These are phyloP conservation scores for Tephrocybe sp. DNA, from an alignment of 768 basidiomycete species.

Conservation along the genomic window DNA sequence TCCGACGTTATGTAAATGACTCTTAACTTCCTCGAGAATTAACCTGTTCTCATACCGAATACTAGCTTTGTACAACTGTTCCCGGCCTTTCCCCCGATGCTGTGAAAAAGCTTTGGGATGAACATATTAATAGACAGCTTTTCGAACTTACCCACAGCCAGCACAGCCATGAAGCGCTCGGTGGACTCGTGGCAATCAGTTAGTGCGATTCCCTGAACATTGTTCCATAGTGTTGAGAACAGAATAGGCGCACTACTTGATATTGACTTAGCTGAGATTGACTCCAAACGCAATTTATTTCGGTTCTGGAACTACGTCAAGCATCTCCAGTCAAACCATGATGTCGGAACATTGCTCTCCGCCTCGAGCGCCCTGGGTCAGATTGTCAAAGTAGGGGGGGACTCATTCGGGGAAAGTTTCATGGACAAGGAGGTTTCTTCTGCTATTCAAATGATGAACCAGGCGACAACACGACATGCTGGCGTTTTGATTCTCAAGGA, in stretches of 20 bases:
- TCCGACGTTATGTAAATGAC: conserved; percentile 66
- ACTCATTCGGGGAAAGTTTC: conserved; percentile 80
- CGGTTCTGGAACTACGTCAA: conserved; percentile 92
- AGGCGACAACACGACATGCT: conserved; percentile 84
- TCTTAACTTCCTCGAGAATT: conserved; percentile 1
- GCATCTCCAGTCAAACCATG: conserved; percentile 83
- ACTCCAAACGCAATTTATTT: conserved; percentile 76
- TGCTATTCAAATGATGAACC: conserved; percentile 76
- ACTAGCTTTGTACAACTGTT: conserved; percentile 66
- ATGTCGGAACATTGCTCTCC: conserved; percentile 88
- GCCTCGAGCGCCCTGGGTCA: conserved; percentile 86
- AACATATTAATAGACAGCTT: conserved; percentile 72
- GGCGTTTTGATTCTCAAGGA: conserved; percentile 93
- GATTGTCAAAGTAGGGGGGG: conserved; percentile 79
- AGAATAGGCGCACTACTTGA: conserved; percentile 68
- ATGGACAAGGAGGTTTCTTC: conserved; percentile 86
- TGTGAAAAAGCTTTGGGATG: conserved; percentile 80
- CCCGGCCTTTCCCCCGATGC: conserved; percentile 80
- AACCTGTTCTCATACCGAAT: background rate
- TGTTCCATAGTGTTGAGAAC: conserved; percentile 7
- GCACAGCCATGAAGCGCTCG: conserved; percentile 73
- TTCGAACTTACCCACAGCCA: conserved; percentile 83
- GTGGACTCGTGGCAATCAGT: conserved; percentile 90
- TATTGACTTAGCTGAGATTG: conserved; percentile 72
- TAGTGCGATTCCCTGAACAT: conserved; percentile 44